Evolutionary conservation across 371 early-diverging fungal genomes (phyloP).

Genomic region (Batkoa obscura): DNA sequence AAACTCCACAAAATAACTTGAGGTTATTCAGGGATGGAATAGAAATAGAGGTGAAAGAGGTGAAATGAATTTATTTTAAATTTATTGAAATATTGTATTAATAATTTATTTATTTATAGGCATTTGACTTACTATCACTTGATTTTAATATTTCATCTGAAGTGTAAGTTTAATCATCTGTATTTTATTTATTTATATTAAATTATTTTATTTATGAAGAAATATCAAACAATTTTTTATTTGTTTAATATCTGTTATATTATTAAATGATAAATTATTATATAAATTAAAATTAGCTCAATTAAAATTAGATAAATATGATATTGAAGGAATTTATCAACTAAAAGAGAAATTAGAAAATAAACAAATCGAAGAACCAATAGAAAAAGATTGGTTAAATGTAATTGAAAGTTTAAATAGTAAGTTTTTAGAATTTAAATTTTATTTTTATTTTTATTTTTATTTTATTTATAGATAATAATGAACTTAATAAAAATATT

Average conservation of each 20-base stretch:
- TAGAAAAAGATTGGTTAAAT: neutral
- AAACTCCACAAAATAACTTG: neutral
- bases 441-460: too few species aligned
- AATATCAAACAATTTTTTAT: too few species aligned
- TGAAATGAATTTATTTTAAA: neutral
- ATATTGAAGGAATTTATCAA: neutral
- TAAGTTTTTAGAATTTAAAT: too few species aligned
- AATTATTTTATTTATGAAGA: too few species aligned
- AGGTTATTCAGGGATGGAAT: neutral
- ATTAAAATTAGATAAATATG: neutral
- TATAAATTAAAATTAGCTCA: neutral
- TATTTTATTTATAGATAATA: too few species aligned
- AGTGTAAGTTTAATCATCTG: too few species aligned
- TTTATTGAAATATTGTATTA: neutral
- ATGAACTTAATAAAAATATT: too few species aligned
- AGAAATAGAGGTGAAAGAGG: neutral
- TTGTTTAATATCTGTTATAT: too few species aligned
- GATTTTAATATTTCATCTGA: too few species aligned
- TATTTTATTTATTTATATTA: too few species aligned
- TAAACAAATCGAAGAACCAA: neutral
- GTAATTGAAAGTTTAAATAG: neutral
- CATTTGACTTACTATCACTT: too few species aligned
- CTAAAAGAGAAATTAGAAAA: neutral
- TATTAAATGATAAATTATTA: neutral
- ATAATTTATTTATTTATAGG: too few species aligned